Percentiles rank a stretch among this genome's conserved stretches.
These are phyloP conservation scores for Pyricularia grisea DNA, from an alignment of 2,329 filamentous ascomycete species.

Conservation along the genomic window DNA sequence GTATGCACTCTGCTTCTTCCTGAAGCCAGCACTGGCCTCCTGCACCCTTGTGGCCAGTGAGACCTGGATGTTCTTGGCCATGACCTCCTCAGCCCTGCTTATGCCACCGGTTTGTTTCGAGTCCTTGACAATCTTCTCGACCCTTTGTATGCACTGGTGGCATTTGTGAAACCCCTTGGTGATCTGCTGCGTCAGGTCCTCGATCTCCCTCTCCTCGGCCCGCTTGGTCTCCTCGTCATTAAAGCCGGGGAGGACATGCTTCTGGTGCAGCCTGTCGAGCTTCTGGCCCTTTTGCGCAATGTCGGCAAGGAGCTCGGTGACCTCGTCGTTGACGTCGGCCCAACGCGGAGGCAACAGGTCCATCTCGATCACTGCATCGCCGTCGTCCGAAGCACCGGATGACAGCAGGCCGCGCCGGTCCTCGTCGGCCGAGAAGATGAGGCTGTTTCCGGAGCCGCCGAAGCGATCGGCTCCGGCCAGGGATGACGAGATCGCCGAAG, in stretches of 20 bases:
- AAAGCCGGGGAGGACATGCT: slow-evolving; percentile 92
- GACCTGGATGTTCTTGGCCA: slow-evolving; percentile 94
- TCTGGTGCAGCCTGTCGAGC: slow-evolving; percentile 89
- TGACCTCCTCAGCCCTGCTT: slow-evolving; percentile 78
- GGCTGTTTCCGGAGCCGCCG: slow-evolving; percentile 27
- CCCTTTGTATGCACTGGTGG: slow-evolving; percentile 76
- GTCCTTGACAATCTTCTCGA: slow-evolving; percentile 81
- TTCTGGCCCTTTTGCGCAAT: slow-evolving; percentile 76
- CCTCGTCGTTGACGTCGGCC: slow-evolving; percentile 92
- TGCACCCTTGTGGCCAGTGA: slow-evolving; percentile 82
- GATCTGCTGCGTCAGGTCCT: slow-evolving; percentile 80
- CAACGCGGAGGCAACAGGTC: slow-evolving; percentile 89
- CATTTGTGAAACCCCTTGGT: slow-evolving; percentile 85
- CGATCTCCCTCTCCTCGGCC: slow-evolving; percentile 82
- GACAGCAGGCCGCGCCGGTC: slow-evolving; percentile 75
- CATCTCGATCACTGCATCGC: slow-evolving; percentile 97
- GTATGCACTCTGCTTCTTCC: slow-evolving; percentile 96
- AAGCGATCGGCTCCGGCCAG: slow-evolving; percentile 43
- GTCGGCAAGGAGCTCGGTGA: slow-evolving; percentile 70
- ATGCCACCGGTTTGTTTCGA: slow-evolving; percentile 63
- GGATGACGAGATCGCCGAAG: slow-evolving; percentile 44
- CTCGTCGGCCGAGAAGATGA: slow-evolving; percentile 42
- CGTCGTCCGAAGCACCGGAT: slow-evolving; percentile 68
- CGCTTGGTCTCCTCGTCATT: slow-evolving; percentile 88
- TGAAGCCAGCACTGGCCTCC: slow-evolving; percentile 82